Conservation (phyloP, 768 basidiomycete species). For the Pulveroboletus ravenelii region DNA sequence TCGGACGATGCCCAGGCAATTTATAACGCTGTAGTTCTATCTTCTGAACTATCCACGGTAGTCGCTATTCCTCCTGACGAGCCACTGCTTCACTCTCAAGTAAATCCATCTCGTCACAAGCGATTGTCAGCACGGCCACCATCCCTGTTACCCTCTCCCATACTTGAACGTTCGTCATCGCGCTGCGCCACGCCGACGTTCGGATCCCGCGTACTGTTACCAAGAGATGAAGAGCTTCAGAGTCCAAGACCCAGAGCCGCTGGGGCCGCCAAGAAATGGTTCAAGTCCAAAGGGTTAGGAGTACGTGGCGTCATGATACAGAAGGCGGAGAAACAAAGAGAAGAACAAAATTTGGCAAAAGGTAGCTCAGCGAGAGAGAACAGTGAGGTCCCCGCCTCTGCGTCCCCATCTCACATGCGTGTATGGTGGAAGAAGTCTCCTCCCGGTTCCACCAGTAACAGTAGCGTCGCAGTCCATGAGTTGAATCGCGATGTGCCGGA, state of each 20-base stretch:
- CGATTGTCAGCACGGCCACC: constrained; percentile 1
- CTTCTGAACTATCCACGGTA: constrained; percentile 15
- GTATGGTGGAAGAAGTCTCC: constrained; percentile 31
- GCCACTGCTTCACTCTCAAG: background rate
- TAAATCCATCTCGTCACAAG: constrained; percentile 7
- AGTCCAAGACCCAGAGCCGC: constrained; percentile 10
- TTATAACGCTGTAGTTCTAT: constrained; percentile 17
- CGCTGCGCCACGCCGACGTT: constrained; percentile 61
- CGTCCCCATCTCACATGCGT: constrained; percentile 21
- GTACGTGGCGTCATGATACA: constrained; percentile 22
- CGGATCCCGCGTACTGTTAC: constrained; percentile 42
- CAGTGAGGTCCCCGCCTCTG: constrained; percentile 5
- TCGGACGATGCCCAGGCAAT: constrained; percentile 34
- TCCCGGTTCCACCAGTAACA: constrained; percentile 9
- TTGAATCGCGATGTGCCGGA: constrained; percentile 1
- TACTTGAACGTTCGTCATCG: constrained; percentile 43
- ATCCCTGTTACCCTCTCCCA: constrained; percentile 20
- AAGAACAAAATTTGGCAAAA: constrained; percentile 7
- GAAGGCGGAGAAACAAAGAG: constrained; percentile 22
- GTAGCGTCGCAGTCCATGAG: constrained; percentile 10
- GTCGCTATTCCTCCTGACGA: constrained; percentile 10
- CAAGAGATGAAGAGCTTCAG: constrained; percentile 24
- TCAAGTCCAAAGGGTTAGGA: constrained; percentile 28
- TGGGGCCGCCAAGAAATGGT: constrained; percentile 22
- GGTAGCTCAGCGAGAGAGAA: background rate